Evolutionary conservation across 2,329 filamentous ascomycete genomes (phyloP), one percentile per base, ranked within the genome.

Genomic region (Neofusicoccum sp.): DNA sequence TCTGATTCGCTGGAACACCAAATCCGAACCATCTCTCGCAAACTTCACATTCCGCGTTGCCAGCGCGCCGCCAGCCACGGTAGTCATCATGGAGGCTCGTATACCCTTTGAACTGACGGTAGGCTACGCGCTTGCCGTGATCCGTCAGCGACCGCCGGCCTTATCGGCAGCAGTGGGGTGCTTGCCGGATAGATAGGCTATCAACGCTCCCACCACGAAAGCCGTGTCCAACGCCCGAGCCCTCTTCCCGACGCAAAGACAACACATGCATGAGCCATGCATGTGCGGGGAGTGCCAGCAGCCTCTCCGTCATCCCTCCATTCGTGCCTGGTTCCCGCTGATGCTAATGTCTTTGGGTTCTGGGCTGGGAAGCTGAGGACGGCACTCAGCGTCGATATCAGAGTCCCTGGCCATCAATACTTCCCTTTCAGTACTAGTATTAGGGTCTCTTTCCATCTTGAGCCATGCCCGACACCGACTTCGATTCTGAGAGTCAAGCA

Each of bases 121-220:
- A 12, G 30, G 34, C 33, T 12, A 3, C 24, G 7, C 26, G 33
- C 34, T 28, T 53, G 48, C 11, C 20, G 33, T 11, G 11, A 3
- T 40, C 33, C 20, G 51, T 43, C 51, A 20, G 36, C 51, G 20
- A 4, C 51, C 51, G 36, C 31, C 14, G n/a, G 36, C n/a, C 36
- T 41, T 43, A 33, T 56, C 51, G 51, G 51, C 51, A 56, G 33
- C 51, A 24, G 38, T 33, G 51, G n/a, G n/a, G 45, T 20, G 28
- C 12, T 24, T 43, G 36, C 51, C 51, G 51, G 51, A 31, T 31
- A 56, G 51, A 56, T 56, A 56, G 51, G 51, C 30, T 43, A 56
- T 56, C 51, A 31, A 12, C 9, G 20, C 26, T 24, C 11, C 33
- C 36, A 12, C 20, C 36, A n/a, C 51, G 51, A n/a, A 16, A 44